Conservation (phyloP, 2,329 filamentous ascomycete genomes). For the Teratosphaeria pseudoeucalypti region DNA sequence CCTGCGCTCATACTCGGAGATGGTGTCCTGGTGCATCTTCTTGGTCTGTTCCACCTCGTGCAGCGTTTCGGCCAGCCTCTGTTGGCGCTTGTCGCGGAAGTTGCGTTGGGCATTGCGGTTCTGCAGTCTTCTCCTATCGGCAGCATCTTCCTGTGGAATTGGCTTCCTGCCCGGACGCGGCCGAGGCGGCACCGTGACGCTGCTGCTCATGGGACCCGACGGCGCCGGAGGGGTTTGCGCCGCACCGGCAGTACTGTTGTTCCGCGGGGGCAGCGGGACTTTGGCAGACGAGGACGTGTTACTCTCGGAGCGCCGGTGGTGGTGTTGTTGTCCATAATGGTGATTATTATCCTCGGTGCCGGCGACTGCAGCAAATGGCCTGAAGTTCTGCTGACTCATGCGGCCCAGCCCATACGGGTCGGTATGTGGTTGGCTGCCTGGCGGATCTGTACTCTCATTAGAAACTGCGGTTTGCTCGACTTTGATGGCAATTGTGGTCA, state of each 20-base stretch:
- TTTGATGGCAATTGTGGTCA: background rate
- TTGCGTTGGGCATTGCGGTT: conserved; percentile 85
- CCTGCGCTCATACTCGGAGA: conserved; percentile 5
- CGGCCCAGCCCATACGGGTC: background rate
- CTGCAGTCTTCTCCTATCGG: conserved; percentile 87
- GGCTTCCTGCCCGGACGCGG: conserved; percentile 77
- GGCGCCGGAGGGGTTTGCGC: background rate
- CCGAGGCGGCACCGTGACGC: conserved; percentile 31
- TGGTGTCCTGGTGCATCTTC: conserved; percentile 4
- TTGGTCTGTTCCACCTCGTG: conserved; percentile 7
- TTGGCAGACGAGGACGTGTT: background rate
- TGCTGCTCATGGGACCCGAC: conserved; percentile 28
- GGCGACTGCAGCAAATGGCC: background rate
- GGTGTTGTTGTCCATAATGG: no score
- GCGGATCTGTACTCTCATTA: background rate
- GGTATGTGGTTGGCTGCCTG: background rate
- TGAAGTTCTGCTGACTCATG: background rate
- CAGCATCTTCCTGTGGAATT: conserved; percentile 64
- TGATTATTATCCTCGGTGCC: background rate
- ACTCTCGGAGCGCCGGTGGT: background rate
- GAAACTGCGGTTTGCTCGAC: background rate
- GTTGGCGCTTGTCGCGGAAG: conserved; percentile 78
- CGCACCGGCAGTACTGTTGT: background rate
- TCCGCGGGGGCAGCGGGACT: conserved; percentile 1
- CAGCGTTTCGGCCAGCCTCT: conserved; percentile 56